Conservation (phyloP, 2,329 filamentous ascomycete genomes). For the Periconia digitata region DNA sequence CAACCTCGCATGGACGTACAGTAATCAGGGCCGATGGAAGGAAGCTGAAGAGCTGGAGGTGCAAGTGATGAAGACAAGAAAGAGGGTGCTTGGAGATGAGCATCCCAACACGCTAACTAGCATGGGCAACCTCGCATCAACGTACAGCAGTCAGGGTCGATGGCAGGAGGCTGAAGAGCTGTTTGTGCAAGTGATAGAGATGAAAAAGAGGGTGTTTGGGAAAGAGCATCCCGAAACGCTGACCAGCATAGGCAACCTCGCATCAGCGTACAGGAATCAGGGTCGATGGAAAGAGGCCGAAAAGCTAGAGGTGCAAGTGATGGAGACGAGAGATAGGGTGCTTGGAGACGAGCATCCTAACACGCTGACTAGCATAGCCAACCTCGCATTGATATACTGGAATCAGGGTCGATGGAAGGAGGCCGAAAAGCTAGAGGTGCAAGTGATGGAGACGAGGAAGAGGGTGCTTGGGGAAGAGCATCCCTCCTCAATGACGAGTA, state of each 20-base stretch:
- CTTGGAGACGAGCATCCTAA: neutral
- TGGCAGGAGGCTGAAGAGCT: constrained; percentile 1
- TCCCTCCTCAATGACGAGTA: neutral
- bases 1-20: neutral
- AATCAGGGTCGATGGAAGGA: constrained; percentile 5
- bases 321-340: neutral
- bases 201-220: neutral
- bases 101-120: constrained; percentile 1
- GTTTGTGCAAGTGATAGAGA: neutral
- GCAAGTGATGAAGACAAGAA: constrained; percentile 5
- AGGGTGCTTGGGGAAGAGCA: neutral
- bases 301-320: too few species aligned
- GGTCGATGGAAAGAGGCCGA: too few species aligned
- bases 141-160: neutral
- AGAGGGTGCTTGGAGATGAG: neutral
- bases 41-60: too few species aligned
- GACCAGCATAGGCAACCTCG: too few species aligned
- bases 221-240: neutral
- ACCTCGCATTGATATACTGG: constrained; percentile 6
- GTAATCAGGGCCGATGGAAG: neutral
- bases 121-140: constrained; percentile 1
- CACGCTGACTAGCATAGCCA: constrained; percentile 1
- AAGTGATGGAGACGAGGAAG: neutral
- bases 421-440: constrained; percentile 1
- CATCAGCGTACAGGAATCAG: too few species aligned